A percentile compares a stretch with the other conserved stretches of the same genome.
Evolutionary conservation across 192 early-diverging fungal genomes (phyloP).

Genomic region (Coemansia sp.): DNA sequence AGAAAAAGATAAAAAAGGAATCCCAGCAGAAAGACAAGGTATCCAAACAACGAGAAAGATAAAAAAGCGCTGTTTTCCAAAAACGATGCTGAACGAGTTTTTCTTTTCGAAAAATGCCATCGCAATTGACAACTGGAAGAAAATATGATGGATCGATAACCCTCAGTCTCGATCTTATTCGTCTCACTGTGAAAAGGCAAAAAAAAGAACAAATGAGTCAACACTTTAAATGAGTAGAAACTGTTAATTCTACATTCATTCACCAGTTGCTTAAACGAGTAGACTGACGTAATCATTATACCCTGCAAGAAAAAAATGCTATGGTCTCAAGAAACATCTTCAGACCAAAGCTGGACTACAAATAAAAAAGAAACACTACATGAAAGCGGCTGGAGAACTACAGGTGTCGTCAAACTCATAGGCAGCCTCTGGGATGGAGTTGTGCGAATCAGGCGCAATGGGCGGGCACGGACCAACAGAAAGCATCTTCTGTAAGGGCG

Average conservation of each 20-base stretch:
- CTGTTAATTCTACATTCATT: neutral
- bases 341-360: neutral
- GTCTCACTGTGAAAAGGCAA: no score
- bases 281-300: neutral
- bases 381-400: neutral
- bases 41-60: neutral
- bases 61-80: neutral
- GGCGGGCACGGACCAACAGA: slow-evolving; percentile 19
- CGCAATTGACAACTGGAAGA: no score
- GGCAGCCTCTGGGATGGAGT: slow-evolving; percentile 20
- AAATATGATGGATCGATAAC: no score
- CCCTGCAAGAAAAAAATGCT: neutral
- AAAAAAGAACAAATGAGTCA: neutral
- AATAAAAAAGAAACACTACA: neutral
- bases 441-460: slow-evolving; percentile 14
- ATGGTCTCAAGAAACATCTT: neutral
- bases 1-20: slow-evolving; percentile 14
- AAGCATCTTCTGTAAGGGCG: slow-evolving; percentile 10
- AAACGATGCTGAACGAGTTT: no score
- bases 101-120: no score
- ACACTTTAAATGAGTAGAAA: neutral
- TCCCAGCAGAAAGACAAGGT: neutral
- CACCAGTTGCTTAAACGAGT: neutral
- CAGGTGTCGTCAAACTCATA: slow-evolving; percentile 10
- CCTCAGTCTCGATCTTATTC: no score